Base-by-base conservation (phyloP, 805 yeast species). In the Starmerella stigmatis region DNA sequence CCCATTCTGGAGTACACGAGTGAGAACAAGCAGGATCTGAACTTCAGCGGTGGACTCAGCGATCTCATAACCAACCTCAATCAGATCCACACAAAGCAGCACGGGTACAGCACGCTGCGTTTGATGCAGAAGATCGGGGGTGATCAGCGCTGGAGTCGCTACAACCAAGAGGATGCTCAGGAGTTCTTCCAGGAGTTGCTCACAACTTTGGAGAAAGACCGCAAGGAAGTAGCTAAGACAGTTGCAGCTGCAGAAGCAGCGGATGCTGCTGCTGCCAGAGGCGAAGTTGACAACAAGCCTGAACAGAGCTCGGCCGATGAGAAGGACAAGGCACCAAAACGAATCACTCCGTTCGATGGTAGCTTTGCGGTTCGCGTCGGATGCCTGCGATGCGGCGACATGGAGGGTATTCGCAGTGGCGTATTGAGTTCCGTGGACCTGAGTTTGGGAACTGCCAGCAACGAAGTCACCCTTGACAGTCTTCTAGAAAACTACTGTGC, bases 81-180 rank as follows among this genome's bases (percentile, higher is more conserved):
- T 37, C 58, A 53, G 32, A 60, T 58, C 35, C 54, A 51, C n/a
- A 49, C 52, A 20, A 26, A 48, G 20, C 49, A 51, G 45, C 63
- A 59, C 53, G 59, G 56, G 34, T 57, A 57, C 46, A 54, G 56
- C 44, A 60, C 57, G 10, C 39, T 28, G 49, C 54, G 35, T 40
- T 51, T 52, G 46, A 57, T 52, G 49, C 44, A 47, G 13, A 43
- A 45, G 30, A 43, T 54, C 5, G 56, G 52, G 21, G 57, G 58
- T 29, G 45, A 52, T 0, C 80, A 79, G 59, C 73, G 86, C 48
- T 77, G 86, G 55, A 64, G 77, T 45, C 92, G 96, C 1, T 85
- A 85, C 59, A 86, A 84, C 58, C 97, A 88, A 64, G 96, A 88
- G 62, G 97, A 88, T 65, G 96, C 96, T 0, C 96, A 88, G 63